Base-by-base conservation (phyloP, 1,284 basidiomycete species). In the Abortiporus biennis region DNA sequence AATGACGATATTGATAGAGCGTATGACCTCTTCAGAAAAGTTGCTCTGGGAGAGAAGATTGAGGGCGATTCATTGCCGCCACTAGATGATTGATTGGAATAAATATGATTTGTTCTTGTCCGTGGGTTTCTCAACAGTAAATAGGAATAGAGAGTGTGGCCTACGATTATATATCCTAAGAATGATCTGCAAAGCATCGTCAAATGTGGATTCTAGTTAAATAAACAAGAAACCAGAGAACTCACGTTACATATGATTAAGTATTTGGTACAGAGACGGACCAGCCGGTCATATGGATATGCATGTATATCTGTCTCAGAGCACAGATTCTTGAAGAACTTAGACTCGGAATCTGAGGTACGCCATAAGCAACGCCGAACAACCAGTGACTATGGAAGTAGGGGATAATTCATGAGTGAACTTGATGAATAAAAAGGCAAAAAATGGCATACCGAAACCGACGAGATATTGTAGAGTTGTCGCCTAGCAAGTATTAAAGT, bases 1-100 rank as follows among this genome's bases (percentile, higher is more conserved):
- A 99, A 99, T 65, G 92, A 96, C 54, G 80, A 95, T 56, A 59
- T 98, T 6, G 88, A 95, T 30, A 65, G 78, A 6, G 91, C 95
- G 3, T 97, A 96, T 57, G 63, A 62, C 1, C 58, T 79, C 17
- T 79, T 90, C 58, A 80, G 79, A 61, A 67, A 67, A 39, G 74
- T 92, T 29, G 87, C 89, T 0, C 66, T 86, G 33, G 90, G 87
- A 23, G 73, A 80, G 42, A 59, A 61, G 19, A 64, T 78, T 20
- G 52, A 52, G 6, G 67, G 73, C 30, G 84, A 88, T 59, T 42
- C 42, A 8, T 61, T 88, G 20, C 85, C 85, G 6, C 61, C 67
- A 4, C 59, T 85, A 31, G 73, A 81, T 47, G 75, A 80, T 55
- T 79, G 52, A n/a, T n/a, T n/a, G n/a, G n/a, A n/a, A n/a, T n/a